Percentiles rank a stretch among this genome's conserved stretches.
phyloP scores from a whole-genome alignment of 257 asterid species.

The Solanum dulcamara region DNA sequence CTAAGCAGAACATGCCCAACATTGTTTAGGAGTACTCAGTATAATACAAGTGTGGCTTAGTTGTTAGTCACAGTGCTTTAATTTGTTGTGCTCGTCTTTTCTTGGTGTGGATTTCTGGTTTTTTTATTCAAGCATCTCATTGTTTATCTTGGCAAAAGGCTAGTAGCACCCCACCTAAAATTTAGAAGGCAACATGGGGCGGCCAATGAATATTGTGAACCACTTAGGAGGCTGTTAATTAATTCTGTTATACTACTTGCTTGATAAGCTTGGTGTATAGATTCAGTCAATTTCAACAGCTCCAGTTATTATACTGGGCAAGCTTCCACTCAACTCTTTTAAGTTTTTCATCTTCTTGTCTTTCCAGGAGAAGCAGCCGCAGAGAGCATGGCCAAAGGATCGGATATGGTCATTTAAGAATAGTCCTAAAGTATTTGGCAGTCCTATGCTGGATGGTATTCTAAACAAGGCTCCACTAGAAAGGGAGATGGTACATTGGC shows the following conservation, averaged over 20 bases:
- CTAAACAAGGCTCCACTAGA: constrained; percentile 44
- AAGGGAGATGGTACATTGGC: constrained; percentile 82
- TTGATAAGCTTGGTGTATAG: not conserved
- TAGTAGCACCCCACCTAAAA: not conserved
- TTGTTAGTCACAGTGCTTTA: not conserved
- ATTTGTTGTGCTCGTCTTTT: not conserved
- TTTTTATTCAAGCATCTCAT: not conserved
- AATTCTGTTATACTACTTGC: not conserved
- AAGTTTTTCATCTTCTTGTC: not conserved
- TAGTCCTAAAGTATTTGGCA: constrained; percentile 51
- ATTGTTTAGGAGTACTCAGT: not conserved
- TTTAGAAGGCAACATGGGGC: not conserved
- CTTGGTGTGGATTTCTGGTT: not conserved
- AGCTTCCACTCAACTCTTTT: not conserved
- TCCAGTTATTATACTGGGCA: not conserved
- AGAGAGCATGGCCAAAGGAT: constrained; percentile 92
- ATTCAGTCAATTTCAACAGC: not conserved
- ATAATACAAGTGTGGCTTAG: not conserved
- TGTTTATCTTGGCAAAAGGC: not conserved
- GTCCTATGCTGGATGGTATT: constrained; percentile 81
- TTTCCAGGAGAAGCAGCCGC: constrained; percentile 78
- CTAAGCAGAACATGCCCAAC: not conserved
- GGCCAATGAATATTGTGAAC: not conserved
- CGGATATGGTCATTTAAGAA: constrained; percentile 80
- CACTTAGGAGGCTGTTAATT: not conserved